Conservation (phyloP, 768 basidiomycete species). For the Kwoniella bestiolae region DNA sequence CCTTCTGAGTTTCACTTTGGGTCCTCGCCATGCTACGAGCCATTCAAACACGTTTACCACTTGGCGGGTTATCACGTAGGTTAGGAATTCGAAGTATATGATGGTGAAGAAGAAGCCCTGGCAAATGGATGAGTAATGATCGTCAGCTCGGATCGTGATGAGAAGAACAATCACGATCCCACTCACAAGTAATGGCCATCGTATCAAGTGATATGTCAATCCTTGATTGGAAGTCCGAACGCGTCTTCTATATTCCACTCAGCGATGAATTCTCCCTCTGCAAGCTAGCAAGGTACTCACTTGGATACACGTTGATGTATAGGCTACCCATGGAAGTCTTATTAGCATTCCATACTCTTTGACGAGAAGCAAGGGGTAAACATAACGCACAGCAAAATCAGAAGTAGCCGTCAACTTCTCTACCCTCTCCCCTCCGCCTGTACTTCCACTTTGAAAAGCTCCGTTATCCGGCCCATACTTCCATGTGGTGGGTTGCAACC, state of each 20-base stretch:
- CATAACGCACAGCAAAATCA: slow-evolving; percentile 62
- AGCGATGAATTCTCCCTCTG: background rate
- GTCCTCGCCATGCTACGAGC: slow-evolving; percentile 87
- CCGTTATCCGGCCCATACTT: slow-evolving; percentile 44
- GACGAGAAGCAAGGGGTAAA: slow-evolving; percentile 55
- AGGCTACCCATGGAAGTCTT: slow-evolving; percentile 62
- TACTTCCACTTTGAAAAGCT: slow-evolving; percentile 3
- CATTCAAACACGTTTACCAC: slow-evolving; percentile 94
- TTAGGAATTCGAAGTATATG: slow-evolving; percentile 76
- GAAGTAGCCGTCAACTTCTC: slow-evolving; percentile 57
- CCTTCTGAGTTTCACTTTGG: slow-evolving; percentile 75
- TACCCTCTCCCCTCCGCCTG: slow-evolving; percentile 40
- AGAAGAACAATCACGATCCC: too few species aligned
- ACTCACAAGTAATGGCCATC: slow-evolving; percentile 81
- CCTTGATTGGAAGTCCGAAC: slow-evolving; percentile 62
- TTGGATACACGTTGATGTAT: slow-evolving; percentile 80
- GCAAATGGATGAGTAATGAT: too few species aligned
- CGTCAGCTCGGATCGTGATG: too few species aligned
- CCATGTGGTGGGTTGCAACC: slow-evolving; percentile 23
- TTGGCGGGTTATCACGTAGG: slow-evolving; percentile 84
- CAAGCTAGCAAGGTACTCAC: slow-evolving; percentile 58
- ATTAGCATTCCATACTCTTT: too few species aligned
- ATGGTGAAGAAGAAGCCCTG: slow-evolving; percentile 81
- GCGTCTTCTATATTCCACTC: slow-evolving; percentile 57
- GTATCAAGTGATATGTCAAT: slow-evolving; percentile 73